Conservation (phyloP, 1,284 basidiomycete genomes). For the Testicularia cyperi region DNA sequence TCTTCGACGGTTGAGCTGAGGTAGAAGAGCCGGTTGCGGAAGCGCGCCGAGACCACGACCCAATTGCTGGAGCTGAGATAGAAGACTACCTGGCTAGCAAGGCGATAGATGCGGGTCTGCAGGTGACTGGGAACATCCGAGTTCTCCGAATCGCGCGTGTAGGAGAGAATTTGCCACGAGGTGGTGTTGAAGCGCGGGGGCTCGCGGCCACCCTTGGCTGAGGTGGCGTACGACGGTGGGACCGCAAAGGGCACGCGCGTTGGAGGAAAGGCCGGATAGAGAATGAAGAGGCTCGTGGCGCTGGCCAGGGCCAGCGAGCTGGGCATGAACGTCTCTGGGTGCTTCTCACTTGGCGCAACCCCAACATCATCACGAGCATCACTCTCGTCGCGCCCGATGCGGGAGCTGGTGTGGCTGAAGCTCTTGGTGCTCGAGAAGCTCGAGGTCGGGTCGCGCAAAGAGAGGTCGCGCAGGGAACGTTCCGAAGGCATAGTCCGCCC, state of each 20-base stretch:
- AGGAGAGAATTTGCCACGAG: constrained; percentile 31
- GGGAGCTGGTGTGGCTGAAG: constrained; percentile 13
- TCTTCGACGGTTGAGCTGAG: constrained; percentile 65
- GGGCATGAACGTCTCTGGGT: constrained; percentile 33
- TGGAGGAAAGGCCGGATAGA: constrained; percentile 49
- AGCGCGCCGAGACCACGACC: constrained; percentile 73
- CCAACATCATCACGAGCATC: constrained; percentile 18
- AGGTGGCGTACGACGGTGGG: constrained; percentile 2
- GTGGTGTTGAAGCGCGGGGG: constrained; percentile 34
- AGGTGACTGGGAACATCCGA: constrained; percentile 30
- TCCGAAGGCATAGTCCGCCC: constrained; percentile 21
- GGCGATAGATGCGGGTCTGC: constrained; percentile 59
- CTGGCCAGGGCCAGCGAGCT: constrained; percentile 41
- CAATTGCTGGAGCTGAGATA: constrained; percentile 89
- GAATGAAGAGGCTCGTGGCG: constrained; percentile 40
- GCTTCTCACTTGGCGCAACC: constrained; percentile 10
- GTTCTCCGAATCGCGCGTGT: constrained; percentile 21
- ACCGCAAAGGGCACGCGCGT: constrained; percentile 40
- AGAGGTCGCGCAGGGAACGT: constrained; percentile 33
- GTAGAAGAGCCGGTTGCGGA: constrained; percentile 72
- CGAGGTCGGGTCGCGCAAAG: constrained; percentile 19
- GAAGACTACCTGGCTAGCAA: constrained; percentile 75
- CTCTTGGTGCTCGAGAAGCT: constrained; percentile 19
- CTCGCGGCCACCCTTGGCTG: neutral
- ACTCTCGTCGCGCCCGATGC: constrained; percentile 14